Evolutionary conservation across 202 grass and related monocot species (phyloP), one percentile per base, ranked within the genome.

Genomic region (Carex sylvatica): DNA sequence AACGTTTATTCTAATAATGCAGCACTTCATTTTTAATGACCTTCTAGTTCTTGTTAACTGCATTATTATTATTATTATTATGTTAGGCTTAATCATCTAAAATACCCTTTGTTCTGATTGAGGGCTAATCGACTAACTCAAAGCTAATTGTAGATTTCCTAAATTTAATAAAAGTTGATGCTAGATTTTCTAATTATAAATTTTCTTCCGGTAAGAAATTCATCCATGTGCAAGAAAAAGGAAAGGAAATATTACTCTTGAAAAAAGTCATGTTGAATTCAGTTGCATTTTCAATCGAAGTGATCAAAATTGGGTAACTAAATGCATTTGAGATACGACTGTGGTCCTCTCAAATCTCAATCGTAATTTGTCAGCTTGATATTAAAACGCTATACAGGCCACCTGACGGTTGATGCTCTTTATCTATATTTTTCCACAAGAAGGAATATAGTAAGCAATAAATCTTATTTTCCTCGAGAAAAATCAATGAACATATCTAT

Each of bases 401-500:
- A 24, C 40, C 19, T n/a, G 10, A 71, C 3, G 6, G 18, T 23
- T 70, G 38, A 9, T 13, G 1, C 11, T 31, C 11, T 30, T 14
- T 14, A 64, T 28, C 61, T 2, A 33, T n/a, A 33, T 36, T 8
- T 52, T 53, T 16, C 11, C 46, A 74, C 70, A 15, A 26, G 0
- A 19, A 47, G 46, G 11, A 72, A 71, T 13, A 67, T 7, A 38
- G 18, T 9, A 71, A 23, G n/a, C 3, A 7, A 13, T 3, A 73
- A 51, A 1, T 2, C 8, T 77, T 77, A 33, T 58, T 77, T 77
- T 35, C 28, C 14, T 52, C 52, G 6, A 77, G 52, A 77, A n/a
- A 73, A 35, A 77, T 36, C 24, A 77, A 77, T 44, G 72, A 76
- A 18, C 23, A 76, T 35, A 76, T 14, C 28, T 35, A 74, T 68